Percentiles rank a stretch among this genome's conserved stretches.
Conservation (phyloP, 2,329 filamentous ascomycete species). For the Knufia petricola region DNA sequence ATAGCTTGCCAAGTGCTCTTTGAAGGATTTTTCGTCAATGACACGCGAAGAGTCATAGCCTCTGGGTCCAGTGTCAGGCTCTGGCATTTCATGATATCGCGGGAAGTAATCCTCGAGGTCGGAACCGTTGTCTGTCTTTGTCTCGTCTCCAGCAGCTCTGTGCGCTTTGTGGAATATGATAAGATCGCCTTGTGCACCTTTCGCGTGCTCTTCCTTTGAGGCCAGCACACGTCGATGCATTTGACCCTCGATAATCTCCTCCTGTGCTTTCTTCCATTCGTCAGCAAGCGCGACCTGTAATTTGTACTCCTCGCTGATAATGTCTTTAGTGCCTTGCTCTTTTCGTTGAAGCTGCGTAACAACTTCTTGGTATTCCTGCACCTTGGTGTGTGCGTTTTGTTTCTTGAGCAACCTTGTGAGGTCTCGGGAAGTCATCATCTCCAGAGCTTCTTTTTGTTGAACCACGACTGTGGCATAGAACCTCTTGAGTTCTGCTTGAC, state of each 20-base stretch:
- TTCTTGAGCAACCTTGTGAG: constrained; percentile 32
- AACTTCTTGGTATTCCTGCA: constrained; percentile 32
- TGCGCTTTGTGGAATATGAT: constrained; percentile 32
- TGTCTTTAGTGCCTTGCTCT: constrained; percentile 22
- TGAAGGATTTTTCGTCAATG: constrained; percentile 22
- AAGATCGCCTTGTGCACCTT: constrained; percentile 32
- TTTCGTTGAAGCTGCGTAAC: constrained; percentile 25
- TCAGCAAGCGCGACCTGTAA: constrained; percentile 27
- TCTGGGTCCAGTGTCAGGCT: constrained; percentile 17
- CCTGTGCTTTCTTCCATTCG: constrained; percentile 25
- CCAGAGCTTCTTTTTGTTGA: constrained; percentile 33
- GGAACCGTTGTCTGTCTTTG: constrained; percentile 31
- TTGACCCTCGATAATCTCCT: constrained; percentile 27
- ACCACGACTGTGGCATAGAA: constrained; percentile 34
- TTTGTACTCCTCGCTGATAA: constrained; percentile 28
- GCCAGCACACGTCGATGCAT: constrained; percentile 25
- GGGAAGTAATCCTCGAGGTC: constrained; percentile 25
- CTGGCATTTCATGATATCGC: constrained; percentile 20
- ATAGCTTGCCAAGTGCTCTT: constrained; percentile 14
- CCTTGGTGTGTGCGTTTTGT: constrained; percentile 32
- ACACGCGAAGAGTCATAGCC: constrained; percentile 21
- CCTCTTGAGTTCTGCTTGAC: constrained; percentile 34
- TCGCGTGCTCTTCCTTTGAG: constrained; percentile 27
- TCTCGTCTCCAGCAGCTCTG: constrained; percentile 32
- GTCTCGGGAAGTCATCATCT: constrained; percentile 31